These are phyloP conservation scores for Gentiana straminea DNA, from an alignment of 257 asterid species.

Conservation along the genomic window DNA sequence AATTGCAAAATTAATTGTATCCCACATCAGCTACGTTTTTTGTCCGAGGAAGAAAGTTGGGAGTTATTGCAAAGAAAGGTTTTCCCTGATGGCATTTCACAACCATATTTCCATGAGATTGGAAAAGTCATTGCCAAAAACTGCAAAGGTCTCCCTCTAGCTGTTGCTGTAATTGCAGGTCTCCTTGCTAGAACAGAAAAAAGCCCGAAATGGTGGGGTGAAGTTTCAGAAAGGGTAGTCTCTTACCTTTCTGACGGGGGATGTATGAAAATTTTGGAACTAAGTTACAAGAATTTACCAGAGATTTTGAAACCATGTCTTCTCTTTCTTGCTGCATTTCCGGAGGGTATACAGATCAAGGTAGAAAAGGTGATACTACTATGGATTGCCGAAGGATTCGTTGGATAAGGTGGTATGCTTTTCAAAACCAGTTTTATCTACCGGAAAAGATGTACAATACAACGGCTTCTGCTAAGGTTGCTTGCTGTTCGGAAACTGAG, in stretches of 20 bases:
- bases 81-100: not conserved
- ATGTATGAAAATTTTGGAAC: too few relatives aligned
- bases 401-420: not conserved
- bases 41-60: slow-evolving; percentile 7
- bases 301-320: slow-evolving; percentile 13
- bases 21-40: not conserved
- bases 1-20: not conserved
- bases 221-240: slow-evolving; percentile 3
- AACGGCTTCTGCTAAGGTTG: slow-evolving; percentile 3
- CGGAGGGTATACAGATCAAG: slow-evolving; percentile 5
- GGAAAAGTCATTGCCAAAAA: slow-evolving; percentile 2
- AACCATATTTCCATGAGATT: not conserved
- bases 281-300: slow-evolving; percentile 14
- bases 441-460: not conserved
- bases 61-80: not conserved
- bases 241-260: too few relatives aligned
- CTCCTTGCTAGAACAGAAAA: slow-evolving; percentile 1
- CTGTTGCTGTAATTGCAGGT: slow-evolving; percentile 11
- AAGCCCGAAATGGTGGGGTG: not conserved
- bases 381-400: slow-evolving; percentile 18
- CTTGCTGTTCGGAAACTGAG: slow-evolving; percentile 8
- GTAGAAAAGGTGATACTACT: slow-evolving; percentile 6
- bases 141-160: slow-evolving; percentile 4
- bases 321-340: slow-evolving; percentile 13
- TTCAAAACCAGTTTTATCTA: not conserved